phyloP scores from a whole-genome alignment of 345 rosid species.

The Pugionium dolabratum region DNA sequence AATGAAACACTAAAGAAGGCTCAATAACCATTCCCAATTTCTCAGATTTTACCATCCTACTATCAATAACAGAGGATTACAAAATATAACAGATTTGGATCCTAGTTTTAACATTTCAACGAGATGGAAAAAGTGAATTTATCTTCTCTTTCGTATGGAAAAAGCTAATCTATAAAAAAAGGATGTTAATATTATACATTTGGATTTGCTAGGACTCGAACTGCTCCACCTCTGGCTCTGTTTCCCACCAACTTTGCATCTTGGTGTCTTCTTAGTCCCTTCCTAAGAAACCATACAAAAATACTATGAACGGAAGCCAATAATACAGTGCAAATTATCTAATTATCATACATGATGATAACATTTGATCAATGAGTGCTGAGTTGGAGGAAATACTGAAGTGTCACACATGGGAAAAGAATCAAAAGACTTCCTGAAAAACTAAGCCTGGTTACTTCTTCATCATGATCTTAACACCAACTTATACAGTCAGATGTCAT shows the following conservation, averaged over 20 bases:
- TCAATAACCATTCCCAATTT: conserved; percentile 1
- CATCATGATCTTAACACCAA: conserved; percentile 11
- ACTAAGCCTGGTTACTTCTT: conserved; percentile 5
- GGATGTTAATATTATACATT: conserved; percentile 61
- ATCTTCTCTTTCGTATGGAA: neutral
- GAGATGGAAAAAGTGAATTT: conserved; percentile 17
- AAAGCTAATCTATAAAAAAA: neutral
- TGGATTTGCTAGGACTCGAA: conserved; percentile 62
- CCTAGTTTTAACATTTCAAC: conserved; percentile 12
- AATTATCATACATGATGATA: neutral
- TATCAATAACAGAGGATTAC: neutral
- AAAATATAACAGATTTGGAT: conserved; percentile 1
- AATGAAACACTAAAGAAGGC: neutral
- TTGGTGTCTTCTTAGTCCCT: conserved; percentile 46
- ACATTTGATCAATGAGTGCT: neutral
- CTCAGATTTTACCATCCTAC: neutral
- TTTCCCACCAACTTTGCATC: conserved; percentile 37
- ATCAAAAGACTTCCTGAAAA: neutral
- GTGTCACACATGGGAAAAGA: neutral
- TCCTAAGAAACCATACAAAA: conserved; percentile 12
- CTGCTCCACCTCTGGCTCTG: conserved; percentile 56
- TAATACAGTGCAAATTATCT: neutral
- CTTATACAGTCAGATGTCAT: neutral
- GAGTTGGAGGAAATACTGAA: neutral
- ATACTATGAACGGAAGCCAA: neutral